These are phyloP conservation scores for Kodamaea restingae DNA, from an alignment of 805 yeast genomes.

Conservation along the genomic window DNA sequence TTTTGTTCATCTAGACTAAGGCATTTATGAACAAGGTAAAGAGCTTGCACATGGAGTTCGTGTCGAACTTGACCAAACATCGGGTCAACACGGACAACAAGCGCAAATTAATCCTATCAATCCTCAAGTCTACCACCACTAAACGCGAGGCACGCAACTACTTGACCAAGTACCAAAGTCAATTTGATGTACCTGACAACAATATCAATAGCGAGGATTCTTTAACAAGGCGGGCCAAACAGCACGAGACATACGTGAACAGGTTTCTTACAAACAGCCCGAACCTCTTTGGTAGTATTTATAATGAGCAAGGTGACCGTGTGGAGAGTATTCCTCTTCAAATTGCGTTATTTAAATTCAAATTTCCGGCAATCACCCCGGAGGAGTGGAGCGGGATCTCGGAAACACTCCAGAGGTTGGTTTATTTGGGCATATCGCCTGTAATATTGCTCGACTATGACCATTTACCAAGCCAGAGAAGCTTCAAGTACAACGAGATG, in stretches of 20 bases:
- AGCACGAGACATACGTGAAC: constrained; percentile 30
- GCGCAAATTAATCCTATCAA: constrained; percentile 73
- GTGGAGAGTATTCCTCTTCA: constrained; percentile 40
- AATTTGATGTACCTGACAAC: constrained; percentile 21
- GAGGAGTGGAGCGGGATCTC: constrained; percentile 46
- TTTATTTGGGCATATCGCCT: constrained; percentile 70
- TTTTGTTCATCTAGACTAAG: too few species aligned
- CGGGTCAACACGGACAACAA: constrained; percentile 42
- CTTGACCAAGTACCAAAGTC: constrained; percentile 61
- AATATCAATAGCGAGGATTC: constrained; percentile 7
- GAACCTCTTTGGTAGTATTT: constrained; percentile 32
- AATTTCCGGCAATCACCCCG: constrained; percentile 31
- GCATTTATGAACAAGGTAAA: constrained; percentile 30
- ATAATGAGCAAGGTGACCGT: constrained; percentile 23
- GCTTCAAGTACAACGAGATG: constrained; percentile 29
- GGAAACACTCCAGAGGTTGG: constrained; percentile 51
- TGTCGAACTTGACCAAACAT: constrained; percentile 35
- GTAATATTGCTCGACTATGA: constrained; percentile 42
- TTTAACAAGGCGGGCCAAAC: constrained; percentile 14
- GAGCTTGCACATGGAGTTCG: constrained; percentile 27
- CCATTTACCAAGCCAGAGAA: constrained; percentile 16
- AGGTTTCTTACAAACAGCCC: constrained; percentile 23
- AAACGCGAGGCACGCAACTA: constrained; percentile 87
- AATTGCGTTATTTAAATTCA: constrained; percentile 54
- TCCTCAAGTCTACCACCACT: constrained; percentile 85